A percentile compares a stretch with the other conserved stretches of the same genome.
Conservation (phyloP, 139 green algal genomes). For the Chlorella sp. region DNA sequence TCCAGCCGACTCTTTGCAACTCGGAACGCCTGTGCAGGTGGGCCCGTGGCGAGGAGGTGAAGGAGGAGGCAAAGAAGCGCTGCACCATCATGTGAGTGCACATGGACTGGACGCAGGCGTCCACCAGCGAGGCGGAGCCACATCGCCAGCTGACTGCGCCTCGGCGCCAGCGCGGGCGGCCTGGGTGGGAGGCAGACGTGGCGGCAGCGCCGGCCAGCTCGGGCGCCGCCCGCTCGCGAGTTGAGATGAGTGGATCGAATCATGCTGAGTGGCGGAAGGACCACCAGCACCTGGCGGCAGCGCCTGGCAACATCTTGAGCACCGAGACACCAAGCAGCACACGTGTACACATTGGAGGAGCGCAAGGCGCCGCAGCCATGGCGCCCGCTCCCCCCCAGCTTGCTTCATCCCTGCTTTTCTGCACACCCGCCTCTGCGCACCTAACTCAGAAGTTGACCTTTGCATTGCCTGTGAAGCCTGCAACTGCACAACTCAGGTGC, state of each 20-base stretch:
- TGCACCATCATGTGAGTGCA: background rate
- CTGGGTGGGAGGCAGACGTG: background rate
- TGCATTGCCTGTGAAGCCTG: no score
- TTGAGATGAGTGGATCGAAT: no score
- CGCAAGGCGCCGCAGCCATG: no score
- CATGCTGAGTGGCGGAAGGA: no score
- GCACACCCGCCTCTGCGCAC: no score
- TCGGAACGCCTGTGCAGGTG: background rate
- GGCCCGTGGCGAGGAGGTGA: background rate
- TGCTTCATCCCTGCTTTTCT: no score
- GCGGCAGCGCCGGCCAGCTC: background rate
- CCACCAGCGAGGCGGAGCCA: background rate
- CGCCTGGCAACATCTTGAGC: background rate
- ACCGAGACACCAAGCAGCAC: background rate
- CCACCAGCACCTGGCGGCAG: no score
- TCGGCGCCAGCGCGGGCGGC: background rate
- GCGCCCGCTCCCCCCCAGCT: no score
- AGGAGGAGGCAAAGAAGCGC: background rate
- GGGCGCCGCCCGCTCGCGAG: background rate
- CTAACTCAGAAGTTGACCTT: no score
- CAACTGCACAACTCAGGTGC: no score
- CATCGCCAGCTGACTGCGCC: background rate
- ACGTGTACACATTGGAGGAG: no score
- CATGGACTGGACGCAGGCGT: background rate
- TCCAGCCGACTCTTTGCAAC: background rate